Evolutionary conservation across 208 protist genomes (phyloP).

Genomic region (Trichomonas gallinae): DNA sequence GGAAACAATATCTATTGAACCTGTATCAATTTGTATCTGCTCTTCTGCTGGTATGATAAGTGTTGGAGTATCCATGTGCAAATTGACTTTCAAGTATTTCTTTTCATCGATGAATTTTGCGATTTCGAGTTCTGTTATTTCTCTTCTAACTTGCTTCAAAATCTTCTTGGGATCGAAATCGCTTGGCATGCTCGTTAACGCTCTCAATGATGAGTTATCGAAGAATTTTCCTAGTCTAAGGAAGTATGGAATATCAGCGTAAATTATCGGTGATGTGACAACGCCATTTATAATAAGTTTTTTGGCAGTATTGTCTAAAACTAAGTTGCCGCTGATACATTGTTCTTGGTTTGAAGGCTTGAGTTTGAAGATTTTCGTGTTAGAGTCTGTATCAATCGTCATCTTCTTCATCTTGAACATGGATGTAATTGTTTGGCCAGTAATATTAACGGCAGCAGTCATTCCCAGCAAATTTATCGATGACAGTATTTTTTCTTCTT

Average conservation of each 20-base stretch:
- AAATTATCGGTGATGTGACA: not conserved
- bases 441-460: not conserved
- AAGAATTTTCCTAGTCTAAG: not conserved
- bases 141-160: not conserved
- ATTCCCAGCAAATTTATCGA: not conserved
- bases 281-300: not conserved
- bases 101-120: not conserved
- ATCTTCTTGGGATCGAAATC: not conserved
- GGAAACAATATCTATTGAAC: not conserved
- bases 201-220: not conserved
- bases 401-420: not conserved
- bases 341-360: not conserved
- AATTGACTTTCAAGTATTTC: not conserved
- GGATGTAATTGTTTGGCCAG: not conserved
- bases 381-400: not conserved
- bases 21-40: not conserved
- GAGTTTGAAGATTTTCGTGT: not conserved
- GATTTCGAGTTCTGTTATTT: not conserved
- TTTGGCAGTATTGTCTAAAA: not conserved
- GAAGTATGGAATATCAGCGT: not conserved
- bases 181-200: not conserved
- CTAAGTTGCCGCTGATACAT: not conserved
- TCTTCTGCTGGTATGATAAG: not conserved
- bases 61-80: not conserved
- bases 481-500: not conserved